These are phyloP conservation scores for Daedaleopsis sinensis DNA, from an alignment of 768 basidiomycete genomes.

Conservation along the genomic window DNA sequence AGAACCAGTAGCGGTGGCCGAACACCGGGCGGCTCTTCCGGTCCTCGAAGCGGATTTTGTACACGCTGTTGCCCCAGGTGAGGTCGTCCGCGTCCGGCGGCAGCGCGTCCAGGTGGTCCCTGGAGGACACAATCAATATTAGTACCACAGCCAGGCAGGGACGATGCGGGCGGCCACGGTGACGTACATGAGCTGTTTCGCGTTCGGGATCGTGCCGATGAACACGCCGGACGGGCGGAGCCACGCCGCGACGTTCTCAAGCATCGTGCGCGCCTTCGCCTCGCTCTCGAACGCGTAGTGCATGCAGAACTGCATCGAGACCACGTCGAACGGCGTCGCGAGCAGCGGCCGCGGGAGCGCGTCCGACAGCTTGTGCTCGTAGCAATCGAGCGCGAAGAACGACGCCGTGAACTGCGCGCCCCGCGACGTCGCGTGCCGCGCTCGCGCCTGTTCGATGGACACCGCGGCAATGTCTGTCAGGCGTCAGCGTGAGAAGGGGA, in stretches of 20 bases:
- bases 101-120: conserved; percentile 70
- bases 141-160: too few relatives aligned
- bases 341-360: conserved; percentile 67
- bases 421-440: conserved; percentile 60
- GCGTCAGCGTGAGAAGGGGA: conserved; percentile 10
- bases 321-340: conserved; percentile 81
- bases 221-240: conserved; percentile 88
- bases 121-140: conserved; percentile 35
- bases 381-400: conserved; percentile 91
- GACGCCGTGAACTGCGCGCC: conserved; percentile 68
- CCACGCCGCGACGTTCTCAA: conserved; percentile 83
- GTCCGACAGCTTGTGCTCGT: conserved; percentile 67
- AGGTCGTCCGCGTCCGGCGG: conserved; percentile 69
- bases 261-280: conserved; percentile 87
- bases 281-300: conserved; percentile 98
- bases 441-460: conserved; percentile 86
- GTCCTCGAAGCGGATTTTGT: conserved; percentile 84
- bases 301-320: conserved; percentile 99
- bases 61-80: conserved; percentile 89
- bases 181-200: conserved; percentile 81
- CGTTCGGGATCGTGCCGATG: conserved; percentile 96
- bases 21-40: conserved; percentile 64
- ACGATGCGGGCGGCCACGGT: too few relatives aligned
- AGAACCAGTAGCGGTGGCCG: conserved; percentile 95
- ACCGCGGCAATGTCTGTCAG: conserved; percentile 82